phyloP scores from a whole-genome alignment of 257 asterid genomes.

The Salvia miltiorrhiza region DNA sequence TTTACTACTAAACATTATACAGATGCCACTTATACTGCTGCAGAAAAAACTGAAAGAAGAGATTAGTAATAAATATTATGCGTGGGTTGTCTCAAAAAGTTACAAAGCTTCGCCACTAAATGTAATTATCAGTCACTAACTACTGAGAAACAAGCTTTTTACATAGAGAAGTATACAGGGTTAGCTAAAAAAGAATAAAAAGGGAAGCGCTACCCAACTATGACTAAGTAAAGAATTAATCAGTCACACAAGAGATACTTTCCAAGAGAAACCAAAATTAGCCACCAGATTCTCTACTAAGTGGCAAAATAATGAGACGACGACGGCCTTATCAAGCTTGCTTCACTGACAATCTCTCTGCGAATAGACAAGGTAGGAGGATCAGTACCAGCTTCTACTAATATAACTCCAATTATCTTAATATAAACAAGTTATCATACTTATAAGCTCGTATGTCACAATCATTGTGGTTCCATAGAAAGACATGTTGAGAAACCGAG shows the following conservation, averaged over 20 bases:
- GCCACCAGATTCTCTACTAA: not conserved
- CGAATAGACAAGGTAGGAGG: not conserved
- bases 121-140: too few relatives aligned
- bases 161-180: too few relatives aligned
- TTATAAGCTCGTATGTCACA: conserved; percentile 85
- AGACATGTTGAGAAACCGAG: conserved; percentile 88
- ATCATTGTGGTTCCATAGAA: conserved; percentile 91
- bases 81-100: too few relatives aligned
- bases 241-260: not conserved
- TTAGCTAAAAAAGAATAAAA: not conserved
- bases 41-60: too few relatives aligned
- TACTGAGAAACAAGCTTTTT: not conserved
- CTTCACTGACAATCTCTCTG: conserved; percentile 80
- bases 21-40: too few relatives aligned
- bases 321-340: conserved; percentile 19
- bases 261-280: not conserved
- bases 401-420: not conserved
- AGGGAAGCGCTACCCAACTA: not conserved
- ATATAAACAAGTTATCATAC: conserved; percentile 33
- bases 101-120: too few relatives aligned
- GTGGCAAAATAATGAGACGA: not conserved
- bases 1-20: too few relatives aligned
- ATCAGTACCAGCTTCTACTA: not conserved
- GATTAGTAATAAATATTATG: too few relatives aligned
- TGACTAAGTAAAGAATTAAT: not conserved